These are phyloP conservation scores for Trametes villosa DNA, from an alignment of 768 basidiomycete genomes.

Conservation along the genomic window DNA sequence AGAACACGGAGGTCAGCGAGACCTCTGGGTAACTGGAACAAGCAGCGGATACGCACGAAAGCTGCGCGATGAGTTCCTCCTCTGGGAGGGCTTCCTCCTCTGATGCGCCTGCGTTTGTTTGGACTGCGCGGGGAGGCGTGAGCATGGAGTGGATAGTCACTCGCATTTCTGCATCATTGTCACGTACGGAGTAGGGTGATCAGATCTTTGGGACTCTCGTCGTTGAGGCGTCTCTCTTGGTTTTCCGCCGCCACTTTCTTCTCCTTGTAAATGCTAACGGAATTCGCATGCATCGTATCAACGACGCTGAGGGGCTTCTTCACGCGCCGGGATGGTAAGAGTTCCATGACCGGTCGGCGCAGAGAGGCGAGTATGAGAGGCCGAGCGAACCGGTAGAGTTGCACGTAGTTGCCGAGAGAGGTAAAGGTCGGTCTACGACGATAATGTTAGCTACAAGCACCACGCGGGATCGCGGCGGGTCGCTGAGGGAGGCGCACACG, in stretches of 20 bases:
- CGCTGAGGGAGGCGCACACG: too few relatives aligned
- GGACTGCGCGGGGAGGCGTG: not conserved
- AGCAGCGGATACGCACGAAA: slow-evolving; percentile 10
- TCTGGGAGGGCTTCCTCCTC: slow-evolving; percentile 15
- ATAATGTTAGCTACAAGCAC: too few relatives aligned
- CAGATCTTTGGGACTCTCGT: not conserved
- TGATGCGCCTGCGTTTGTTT: not conserved
- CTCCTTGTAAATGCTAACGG: slow-evolving; percentile 39
- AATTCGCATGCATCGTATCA: slow-evolving; percentile 40
- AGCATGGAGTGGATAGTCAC: too few relatives aligned
- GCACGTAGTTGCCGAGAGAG: not conserved
- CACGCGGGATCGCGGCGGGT: too few relatives aligned
- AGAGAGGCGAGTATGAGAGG: slow-evolving; percentile 31
- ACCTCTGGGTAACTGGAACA: too few relatives aligned
- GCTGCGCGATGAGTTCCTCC: slow-evolving; percentile 19
- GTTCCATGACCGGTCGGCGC: slow-evolving; percentile 38
- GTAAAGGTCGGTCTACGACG: not conserved
- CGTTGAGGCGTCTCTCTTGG: not conserved
- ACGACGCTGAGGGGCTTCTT: slow-evolving; percentile 39
- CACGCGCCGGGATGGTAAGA: slow-evolving; percentile 39
- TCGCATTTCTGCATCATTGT: not conserved
- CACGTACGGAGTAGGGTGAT: not conserved
- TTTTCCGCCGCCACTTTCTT: slow-evolving; percentile 40
- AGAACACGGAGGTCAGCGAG: not conserved
- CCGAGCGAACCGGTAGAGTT: slow-evolving; percentile 5